Evolutionary conservation across 495 filamentous ascomycete species (phyloP).

Genomic region (Durotheca rogersii): DNA sequence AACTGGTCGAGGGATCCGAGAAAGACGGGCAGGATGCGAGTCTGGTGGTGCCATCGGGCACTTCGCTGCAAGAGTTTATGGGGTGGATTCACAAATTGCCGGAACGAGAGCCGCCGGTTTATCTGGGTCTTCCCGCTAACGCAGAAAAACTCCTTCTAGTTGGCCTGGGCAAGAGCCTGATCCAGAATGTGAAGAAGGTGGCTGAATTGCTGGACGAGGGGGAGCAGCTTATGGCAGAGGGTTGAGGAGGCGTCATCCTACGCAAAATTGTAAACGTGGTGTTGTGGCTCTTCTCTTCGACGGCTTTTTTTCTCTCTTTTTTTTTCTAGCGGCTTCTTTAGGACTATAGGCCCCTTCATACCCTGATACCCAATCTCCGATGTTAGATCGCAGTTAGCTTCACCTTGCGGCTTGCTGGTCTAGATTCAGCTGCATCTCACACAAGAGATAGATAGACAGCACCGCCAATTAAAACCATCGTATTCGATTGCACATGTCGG

Average conservation of each 20-base stretch:
- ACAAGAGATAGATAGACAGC: constrained; percentile 5
- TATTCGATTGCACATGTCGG: not conserved
- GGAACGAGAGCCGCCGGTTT: constrained; percentile 94
- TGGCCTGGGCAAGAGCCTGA: constrained; percentile 81
- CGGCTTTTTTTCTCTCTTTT: constrained; percentile 14
- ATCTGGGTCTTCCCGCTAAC: constrained; percentile 92
- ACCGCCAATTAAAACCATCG: not conserved
- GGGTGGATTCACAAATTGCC: constrained; percentile 89
- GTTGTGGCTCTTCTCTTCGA: no score
- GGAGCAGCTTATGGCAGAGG: constrained; percentile 84
- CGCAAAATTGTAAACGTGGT: not conserved
- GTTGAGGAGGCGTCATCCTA: constrained; percentile 18
- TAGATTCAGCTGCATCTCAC: constrained; percentile 2
- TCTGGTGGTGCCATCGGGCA: constrained; percentile 74
- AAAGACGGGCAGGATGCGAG: constrained; percentile 55
- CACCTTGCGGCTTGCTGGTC: constrained; percentile 2
- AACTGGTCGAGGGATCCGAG: constrained; percentile 65
- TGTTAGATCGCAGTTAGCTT: constrained; percentile 18
- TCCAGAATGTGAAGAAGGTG: constrained; percentile 78
- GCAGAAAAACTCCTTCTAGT: constrained; percentile 95
- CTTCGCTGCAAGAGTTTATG: constrained; percentile 81
- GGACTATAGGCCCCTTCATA: constrained; percentile 20
- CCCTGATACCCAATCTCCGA: constrained; percentile 24
- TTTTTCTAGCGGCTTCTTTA: constrained; percentile 7
- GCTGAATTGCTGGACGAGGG: constrained; percentile 88